Evolutionary conservation across 108 stramenopile species (phyloP).

Genomic region (Conticribra weissflogii): DNA sequence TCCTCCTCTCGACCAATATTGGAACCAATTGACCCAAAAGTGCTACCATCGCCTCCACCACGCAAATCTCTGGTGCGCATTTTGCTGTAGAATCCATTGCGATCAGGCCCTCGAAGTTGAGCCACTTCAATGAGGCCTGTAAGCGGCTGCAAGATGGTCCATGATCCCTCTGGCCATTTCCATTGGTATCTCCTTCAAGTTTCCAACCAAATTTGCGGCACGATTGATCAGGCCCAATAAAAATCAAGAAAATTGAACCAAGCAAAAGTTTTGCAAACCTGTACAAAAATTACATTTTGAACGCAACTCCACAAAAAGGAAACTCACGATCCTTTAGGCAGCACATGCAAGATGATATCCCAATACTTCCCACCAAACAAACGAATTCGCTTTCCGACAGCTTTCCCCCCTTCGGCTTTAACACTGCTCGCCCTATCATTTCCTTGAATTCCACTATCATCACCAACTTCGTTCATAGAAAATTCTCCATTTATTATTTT

Average conservation of each 20-base stretch:
- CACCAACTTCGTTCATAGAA: background rate
- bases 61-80: constrained; percentile 55
- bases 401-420: constrained; percentile 15
- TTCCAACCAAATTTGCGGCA: no score
- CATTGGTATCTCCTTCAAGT: constrained; percentile 33
- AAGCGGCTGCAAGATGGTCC: constrained; percentile 70
- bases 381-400: constrained; percentile 38
- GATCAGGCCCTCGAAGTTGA: constrained; percentile 67
- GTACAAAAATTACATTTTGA: no score
- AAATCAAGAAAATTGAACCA: no score
- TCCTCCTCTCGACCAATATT: constrained; percentile 18
- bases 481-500: constrained; percentile 22
- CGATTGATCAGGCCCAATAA: no score
- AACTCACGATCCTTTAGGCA: constrained; percentile 55
- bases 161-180: constrained; percentile 80
- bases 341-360: constrained; percentile 76
- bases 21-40: constrained; percentile 16
- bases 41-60: constrained; percentile 73
- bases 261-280: no score
- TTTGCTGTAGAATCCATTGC: constrained; percentile 61
- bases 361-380: constrained; percentile 71
- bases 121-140: constrained; percentile 69
- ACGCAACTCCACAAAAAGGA: no score
- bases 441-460: background rate
- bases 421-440: constrained; percentile 7